Evolutionary conservation across 805 yeast species (phyloP).

Genomic region (Komagataella mondaviorum): DNA sequence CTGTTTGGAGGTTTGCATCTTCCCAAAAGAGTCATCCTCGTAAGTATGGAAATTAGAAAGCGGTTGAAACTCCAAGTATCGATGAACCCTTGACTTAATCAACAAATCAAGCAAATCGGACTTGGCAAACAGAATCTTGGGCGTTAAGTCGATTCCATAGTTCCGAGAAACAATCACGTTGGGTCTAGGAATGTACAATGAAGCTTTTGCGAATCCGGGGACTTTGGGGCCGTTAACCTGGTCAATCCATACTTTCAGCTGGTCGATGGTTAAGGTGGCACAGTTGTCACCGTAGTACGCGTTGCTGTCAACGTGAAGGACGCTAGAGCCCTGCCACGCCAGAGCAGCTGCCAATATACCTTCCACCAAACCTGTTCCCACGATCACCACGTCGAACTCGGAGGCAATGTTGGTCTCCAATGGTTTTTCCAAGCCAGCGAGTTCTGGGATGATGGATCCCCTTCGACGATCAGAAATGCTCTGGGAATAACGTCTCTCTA

Average conservation of each 20-base stretch:
- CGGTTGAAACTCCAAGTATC: constrained; percentile 86
- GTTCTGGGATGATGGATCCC: constrained; percentile 42
- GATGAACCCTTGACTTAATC: constrained; percentile 75
- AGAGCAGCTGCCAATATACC: constrained; percentile 84
- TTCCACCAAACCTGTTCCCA: constrained; percentile 89
- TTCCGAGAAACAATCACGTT: constrained; percentile 47
- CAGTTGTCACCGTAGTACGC: constrained; percentile 80
- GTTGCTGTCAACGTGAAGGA: constrained; percentile 78
- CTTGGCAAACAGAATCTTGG: constrained; percentile 78
- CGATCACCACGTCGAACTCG: constrained; percentile 75
- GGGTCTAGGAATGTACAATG: constrained; percentile 63
- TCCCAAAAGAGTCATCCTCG: constrained; percentile 83
- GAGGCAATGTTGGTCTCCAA: constrained; percentile 47
- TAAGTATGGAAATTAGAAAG: constrained; percentile 84
- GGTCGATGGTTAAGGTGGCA: constrained; percentile 80
- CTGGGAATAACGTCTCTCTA: constrained; percentile 20
- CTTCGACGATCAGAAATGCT: constrained; percentile 9
- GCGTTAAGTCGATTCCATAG: constrained; percentile 80
- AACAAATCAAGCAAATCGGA: constrained; percentile 75
- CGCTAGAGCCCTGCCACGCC: constrained; percentile 97
- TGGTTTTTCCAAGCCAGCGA: constrained; percentile 73
- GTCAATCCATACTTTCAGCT: constrained; percentile 70
- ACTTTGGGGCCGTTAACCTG: constrained; percentile 38
- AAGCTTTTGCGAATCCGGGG: constrained; percentile 40
- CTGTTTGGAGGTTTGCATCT: constrained; percentile 76